Evolutionary conservation across 1,139 yeast genomes (phyloP).

Genomic region (Scheffersomyces quercinus): DNA sequence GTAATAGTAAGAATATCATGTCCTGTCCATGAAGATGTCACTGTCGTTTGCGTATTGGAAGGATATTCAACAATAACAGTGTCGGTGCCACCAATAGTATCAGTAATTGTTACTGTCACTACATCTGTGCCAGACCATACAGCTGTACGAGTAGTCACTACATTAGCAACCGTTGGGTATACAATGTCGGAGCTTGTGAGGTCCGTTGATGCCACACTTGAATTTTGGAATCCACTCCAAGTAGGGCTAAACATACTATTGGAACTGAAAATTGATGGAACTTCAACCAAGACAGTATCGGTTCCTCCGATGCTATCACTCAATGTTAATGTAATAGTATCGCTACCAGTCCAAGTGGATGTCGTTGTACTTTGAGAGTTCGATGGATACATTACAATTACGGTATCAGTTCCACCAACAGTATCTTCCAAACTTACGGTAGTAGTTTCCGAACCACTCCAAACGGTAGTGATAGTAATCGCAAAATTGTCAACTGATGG

Average conservation of each 20-base stretch:
- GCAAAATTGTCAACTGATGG: conserved; percentile 5
- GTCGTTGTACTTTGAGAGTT: conserved; percentile 4
- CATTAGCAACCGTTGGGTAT: conserved; percentile 8
- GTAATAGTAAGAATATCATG: conserved; percentile 13
- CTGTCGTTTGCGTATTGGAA: conserved; percentile 16
- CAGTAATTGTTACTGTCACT: conserved; percentile 17
- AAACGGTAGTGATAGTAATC: conserved; percentile 9
- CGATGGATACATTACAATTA: conserved; percentile 17
- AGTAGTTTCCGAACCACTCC: conserved; percentile 7
- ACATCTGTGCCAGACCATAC: neutral
- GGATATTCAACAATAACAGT: conserved; percentile 20
- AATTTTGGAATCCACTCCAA: conserved; percentile 7
- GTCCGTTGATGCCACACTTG: conserved; percentile 8
- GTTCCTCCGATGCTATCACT: conserved; percentile 3
- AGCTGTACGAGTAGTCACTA: conserved; percentile 3
- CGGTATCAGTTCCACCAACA: conserved; percentile 15
- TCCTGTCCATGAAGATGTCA: conserved; percentile 18
- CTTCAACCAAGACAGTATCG: conserved; percentile 5
- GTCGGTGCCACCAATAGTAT: conserved; percentile 10
- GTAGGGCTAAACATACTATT: conserved; percentile 9
- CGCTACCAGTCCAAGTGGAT: conserved; percentile 6
- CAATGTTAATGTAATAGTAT: conserved; percentile 4
- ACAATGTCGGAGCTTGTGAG: conserved; percentile 7
- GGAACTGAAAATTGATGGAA: conserved; percentile 6
- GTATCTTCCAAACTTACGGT: conserved; percentile 12